A percentile compares a stretch with the other conserved stretches of the same genome.
These are phyloP conservation scores for Trichoderma harzianum DNA, from an alignment of 2,329 filamentous ascomycete species.

Conservation along the genomic window DNA sequence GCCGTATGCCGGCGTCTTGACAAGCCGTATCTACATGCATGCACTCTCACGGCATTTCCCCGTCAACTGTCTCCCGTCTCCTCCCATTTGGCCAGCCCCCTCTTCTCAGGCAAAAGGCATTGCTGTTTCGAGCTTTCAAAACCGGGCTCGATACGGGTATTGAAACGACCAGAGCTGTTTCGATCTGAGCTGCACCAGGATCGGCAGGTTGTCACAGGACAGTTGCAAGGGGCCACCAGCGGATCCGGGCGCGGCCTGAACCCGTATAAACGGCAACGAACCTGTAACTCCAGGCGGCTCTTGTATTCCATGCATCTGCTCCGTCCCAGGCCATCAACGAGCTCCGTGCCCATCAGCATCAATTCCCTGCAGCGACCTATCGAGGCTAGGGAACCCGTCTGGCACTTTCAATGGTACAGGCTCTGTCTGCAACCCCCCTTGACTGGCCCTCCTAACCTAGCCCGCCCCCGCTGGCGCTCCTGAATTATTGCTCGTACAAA, in stretches of 20 bases:
- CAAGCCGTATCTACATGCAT: background rate
- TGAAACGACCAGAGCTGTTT: background rate
- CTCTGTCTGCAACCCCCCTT: background rate
- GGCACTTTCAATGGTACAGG: background rate
- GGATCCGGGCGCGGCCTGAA: background rate
- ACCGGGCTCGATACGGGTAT: background rate
- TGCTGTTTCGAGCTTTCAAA: background rate
- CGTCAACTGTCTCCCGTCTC: background rate
- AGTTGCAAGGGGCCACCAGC: constrained; percentile 8
- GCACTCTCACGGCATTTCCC: background rate
- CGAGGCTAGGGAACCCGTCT: too few species aligned
- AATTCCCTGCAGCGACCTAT: background rate
- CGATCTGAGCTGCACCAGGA: background rate
- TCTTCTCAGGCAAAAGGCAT: background rate
- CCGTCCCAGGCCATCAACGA: background rate
- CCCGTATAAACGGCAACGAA: background rate
- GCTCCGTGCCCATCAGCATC: background rate
- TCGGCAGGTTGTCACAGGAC: constrained; percentile 9
- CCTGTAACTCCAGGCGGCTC: background rate
- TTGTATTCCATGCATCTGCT: background rate
- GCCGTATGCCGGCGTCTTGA: background rate
- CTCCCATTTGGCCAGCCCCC: background rate
- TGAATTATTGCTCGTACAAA: constrained; percentile 10
- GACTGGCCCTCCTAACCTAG: background rate
- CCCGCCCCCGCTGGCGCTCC: constrained; percentile 3